A percentile compares a stretch with the other conserved stretches of the same genome.
These are phyloP conservation scores for Puccinia horiana DNA, from an alignment of 1,284 basidiomycete species.

Conservation along the genomic window DNA sequence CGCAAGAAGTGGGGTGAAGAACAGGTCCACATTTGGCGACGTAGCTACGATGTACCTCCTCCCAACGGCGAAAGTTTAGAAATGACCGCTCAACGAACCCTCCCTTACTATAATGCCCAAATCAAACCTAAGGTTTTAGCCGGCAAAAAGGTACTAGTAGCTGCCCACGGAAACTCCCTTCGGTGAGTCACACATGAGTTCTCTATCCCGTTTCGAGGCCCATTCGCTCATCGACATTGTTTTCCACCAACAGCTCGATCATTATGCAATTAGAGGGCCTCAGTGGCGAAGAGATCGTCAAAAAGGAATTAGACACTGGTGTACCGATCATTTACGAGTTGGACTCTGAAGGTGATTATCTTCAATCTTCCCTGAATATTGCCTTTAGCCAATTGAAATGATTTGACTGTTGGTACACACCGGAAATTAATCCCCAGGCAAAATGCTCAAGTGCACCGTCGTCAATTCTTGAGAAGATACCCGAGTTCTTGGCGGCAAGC, in stretches of 20 bases:
- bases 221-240: not conserved
- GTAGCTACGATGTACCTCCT: conserved; percentile 60
- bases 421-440: not conserved
- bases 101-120: conserved; percentile 60
- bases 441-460: conserved; percentile 40
- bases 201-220: not conserved
- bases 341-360: conserved; percentile 54
- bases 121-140: conserved; percentile 59
- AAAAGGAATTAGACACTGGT: conserved; percentile 60
- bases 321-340: conserved; percentile 62
- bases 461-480: conserved; percentile 26
- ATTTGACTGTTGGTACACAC: not conserved
- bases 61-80: conserved; percentile 61
- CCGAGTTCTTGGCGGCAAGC: not conserved
- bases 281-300: conserved; percentile 59
- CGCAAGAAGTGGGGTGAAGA: conserved; percentile 61
- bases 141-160: conserved; percentile 61
- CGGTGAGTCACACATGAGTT: conserved; percentile 34
- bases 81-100: conserved; percentile 60
- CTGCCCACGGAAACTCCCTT: conserved; percentile 61
- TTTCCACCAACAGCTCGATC: conserved; percentile 55
- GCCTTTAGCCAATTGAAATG: not conserved
- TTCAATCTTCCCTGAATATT: not conserved
- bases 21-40: conserved; percentile 60
- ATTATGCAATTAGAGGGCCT: conserved; percentile 60